Percentiles rank a stretch among this genome's conserved stretches.
Evolutionary conservation across 441 rosid genomes (phyloP).

Genomic region (Manihot esculenta): DNA sequence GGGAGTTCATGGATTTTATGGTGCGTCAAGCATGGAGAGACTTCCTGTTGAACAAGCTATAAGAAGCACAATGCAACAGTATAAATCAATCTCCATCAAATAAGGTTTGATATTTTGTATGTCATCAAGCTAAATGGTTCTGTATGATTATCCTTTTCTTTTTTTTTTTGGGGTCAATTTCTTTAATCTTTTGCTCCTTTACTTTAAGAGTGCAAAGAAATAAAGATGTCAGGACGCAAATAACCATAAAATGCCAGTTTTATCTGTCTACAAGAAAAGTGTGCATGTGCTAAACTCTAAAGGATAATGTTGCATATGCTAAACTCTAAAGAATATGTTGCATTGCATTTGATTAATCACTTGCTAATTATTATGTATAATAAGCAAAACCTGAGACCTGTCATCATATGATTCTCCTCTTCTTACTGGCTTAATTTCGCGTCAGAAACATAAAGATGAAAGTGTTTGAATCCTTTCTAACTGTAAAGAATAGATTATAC

Average conservation of each 20-base stretch:
- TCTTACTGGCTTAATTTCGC: too few species aligned
- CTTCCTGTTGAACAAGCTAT: constrained; percentile 87
- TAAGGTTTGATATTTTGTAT: constrained; percentile 34
- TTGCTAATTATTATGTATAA: too few species aligned
- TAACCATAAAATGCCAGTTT: not conserved
- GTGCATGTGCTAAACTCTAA: too few species aligned
- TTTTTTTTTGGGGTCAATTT: not conserved
- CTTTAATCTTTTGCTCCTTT: not conserved
- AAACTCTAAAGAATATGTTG: too few species aligned
- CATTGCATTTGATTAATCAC: too few species aligned
- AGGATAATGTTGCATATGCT: too few species aligned
- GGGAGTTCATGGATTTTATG: constrained; percentile 92
- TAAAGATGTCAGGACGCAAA: not conserved
- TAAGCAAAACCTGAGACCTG: too few species aligned
- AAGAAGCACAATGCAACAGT: constrained; percentile 63
- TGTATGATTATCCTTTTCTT: not conserved
- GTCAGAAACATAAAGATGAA: too few species aligned
- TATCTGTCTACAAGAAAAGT: too few species aligned
- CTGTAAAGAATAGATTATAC: too few species aligned
- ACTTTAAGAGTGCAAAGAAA: constrained; percentile 11
- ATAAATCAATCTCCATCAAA: constrained; percentile 66
- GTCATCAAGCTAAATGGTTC: not conserved
- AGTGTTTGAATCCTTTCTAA: too few species aligned
- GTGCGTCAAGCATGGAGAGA: constrained; percentile 99
- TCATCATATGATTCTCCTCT: too few species aligned